phyloP scores from a whole-genome alignment of 1,139 yeast genomes.

The Wickerhamiella infanticola region DNA sequence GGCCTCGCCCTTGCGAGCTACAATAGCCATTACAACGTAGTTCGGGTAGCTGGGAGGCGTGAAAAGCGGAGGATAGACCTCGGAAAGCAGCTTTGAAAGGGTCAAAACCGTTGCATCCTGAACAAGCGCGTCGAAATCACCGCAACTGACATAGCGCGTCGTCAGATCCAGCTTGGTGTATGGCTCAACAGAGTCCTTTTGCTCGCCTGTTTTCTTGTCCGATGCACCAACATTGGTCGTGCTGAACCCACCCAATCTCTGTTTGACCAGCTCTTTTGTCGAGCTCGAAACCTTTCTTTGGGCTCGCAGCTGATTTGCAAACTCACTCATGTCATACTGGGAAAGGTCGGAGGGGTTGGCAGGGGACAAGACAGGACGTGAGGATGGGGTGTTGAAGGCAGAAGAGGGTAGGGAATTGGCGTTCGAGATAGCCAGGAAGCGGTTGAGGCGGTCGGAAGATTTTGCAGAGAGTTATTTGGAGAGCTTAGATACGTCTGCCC shows the following conservation, averaged over 20 bases:
- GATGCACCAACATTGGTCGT: neutral
- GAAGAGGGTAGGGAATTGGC: too few species aligned
- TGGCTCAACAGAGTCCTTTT: neutral
- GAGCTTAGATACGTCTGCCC: neutral
- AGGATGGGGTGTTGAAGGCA: too few species aligned
- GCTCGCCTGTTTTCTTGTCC: neutral
- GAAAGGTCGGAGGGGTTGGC: neutral
- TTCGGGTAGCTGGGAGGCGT: conserved; percentile 55
- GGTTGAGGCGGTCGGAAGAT: neutral
- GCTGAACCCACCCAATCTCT: neutral
- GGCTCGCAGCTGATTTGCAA: neutral
- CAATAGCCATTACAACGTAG: conserved; percentile 59
- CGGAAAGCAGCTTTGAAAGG: conserved; percentile 13
- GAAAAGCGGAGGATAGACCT: conserved; percentile 53
- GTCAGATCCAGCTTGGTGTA: neutral
- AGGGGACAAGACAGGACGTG: too few species aligned
- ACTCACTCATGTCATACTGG: neutral
- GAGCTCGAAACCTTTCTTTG: neutral
- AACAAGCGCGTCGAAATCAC: neutral
- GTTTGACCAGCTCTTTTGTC: neutral
- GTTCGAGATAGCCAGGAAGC: too few species aligned
- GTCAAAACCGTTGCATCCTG: neutral
- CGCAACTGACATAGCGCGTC: neutral
- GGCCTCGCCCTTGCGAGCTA: conserved; percentile 42
- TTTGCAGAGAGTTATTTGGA: neutral